Percentiles rank a stretch among this genome's conserved stretches.
Evolutionary conservation across 495 filamentous ascomycete genomes (phyloP).

Genomic region (Penicillium daleae): DNA sequence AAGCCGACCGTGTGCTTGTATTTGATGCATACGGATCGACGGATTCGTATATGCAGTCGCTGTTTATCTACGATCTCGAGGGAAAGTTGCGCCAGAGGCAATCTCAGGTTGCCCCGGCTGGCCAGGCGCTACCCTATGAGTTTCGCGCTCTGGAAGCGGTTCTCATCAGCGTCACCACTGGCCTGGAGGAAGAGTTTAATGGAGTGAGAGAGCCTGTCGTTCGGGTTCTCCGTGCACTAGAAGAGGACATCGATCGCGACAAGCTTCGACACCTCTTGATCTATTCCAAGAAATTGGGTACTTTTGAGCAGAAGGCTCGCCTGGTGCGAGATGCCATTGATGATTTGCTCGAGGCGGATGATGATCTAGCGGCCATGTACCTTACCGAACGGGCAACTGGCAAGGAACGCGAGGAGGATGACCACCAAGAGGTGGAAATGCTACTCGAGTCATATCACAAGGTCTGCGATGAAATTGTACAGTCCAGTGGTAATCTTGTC

Average conservation of each 20-base stretch:
- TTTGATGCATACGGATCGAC: slow-evolving; percentile 96
- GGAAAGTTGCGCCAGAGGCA: slow-evolving; percentile 63
- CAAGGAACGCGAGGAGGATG: slow-evolving; percentile 73
- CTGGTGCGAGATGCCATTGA: slow-evolving; percentile 94
- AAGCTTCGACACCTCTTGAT: slow-evolving; percentile 88
- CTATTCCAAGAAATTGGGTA: slow-evolving; percentile 92
- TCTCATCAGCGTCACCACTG: slow-evolving; percentile 70
- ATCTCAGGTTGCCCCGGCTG: slow-evolving; percentile 46
- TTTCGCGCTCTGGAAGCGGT: slow-evolving; percentile 62
- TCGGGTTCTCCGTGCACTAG: slow-evolving; percentile 81
- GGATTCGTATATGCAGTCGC: slow-evolving; percentile 90
- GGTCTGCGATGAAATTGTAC: slow-evolving; percentile 96
- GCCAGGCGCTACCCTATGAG: slow-evolving; percentile 64
- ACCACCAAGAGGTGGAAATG: slow-evolving; percentile 97
- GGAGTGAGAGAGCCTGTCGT: slow-evolving; percentile 90
- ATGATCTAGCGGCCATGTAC: slow-evolving; percentile 95
- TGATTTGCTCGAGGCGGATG: slow-evolving; percentile 95
- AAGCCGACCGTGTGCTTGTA: slow-evolving; percentile 87
- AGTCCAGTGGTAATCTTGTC: slow-evolving; percentile 88
- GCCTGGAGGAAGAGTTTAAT: slow-evolving; percentile 91
- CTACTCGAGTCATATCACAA: slow-evolving; percentile 97
- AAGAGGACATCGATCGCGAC: slow-evolving; percentile 96
- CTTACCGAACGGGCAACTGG: slow-evolving; percentile 82
- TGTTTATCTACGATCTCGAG: slow-evolving; percentile 92
- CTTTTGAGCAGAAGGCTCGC: slow-evolving; percentile 95